Conservation (phyloP, 306 rosid species). For the Neltuma alba region DNA sequence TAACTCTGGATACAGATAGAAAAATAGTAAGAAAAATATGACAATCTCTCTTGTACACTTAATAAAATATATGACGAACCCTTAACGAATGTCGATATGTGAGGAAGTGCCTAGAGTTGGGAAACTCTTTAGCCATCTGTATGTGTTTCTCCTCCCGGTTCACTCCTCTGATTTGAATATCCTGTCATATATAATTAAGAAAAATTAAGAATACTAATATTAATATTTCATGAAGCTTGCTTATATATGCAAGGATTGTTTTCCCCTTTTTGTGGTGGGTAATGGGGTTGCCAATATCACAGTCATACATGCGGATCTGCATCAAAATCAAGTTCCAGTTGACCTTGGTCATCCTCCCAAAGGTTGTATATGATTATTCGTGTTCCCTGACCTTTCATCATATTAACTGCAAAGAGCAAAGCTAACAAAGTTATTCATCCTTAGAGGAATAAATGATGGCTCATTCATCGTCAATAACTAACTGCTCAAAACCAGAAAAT, state of each 20-base stretch:
- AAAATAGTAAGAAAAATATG: conserved; percentile 18
- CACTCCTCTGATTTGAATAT: conserved; percentile 93
- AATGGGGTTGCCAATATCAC: conserved; percentile 13
- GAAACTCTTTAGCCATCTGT: conserved; percentile 81
- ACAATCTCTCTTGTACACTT: not conserved
- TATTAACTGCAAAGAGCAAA: conserved; percentile 57
- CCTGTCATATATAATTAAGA: conserved; percentile 52
- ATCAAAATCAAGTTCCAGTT: conserved; percentile 89
- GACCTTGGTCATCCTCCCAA: conserved; percentile 99
- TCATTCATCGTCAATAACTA: not conserved
- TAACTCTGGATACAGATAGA: conserved; percentile 68
- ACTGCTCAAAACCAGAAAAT: conserved; percentile 9
- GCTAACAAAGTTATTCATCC: conserved; percentile 38
- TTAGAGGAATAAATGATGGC: not conserved
- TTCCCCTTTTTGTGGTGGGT: not conserved
- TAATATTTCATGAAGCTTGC: conserved; percentile 13
- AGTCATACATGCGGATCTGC: conserved; percentile 77
- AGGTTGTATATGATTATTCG: conserved; percentile 89
- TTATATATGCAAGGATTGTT: not conserved
- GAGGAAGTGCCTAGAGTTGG: conserved; percentile 87
- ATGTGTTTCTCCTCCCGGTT: conserved; percentile 92
- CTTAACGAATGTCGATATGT: conserved; percentile 92
- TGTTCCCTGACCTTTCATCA: conserved; percentile 76
- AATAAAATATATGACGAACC: conserved; percentile 44
- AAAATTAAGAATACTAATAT: not conserved